Evolutionary conservation across 2,329 filamentous ascomycete species (phyloP), one percentile per base, ranked within the genome.

Genomic region (Trichoderma sp.): DNA sequence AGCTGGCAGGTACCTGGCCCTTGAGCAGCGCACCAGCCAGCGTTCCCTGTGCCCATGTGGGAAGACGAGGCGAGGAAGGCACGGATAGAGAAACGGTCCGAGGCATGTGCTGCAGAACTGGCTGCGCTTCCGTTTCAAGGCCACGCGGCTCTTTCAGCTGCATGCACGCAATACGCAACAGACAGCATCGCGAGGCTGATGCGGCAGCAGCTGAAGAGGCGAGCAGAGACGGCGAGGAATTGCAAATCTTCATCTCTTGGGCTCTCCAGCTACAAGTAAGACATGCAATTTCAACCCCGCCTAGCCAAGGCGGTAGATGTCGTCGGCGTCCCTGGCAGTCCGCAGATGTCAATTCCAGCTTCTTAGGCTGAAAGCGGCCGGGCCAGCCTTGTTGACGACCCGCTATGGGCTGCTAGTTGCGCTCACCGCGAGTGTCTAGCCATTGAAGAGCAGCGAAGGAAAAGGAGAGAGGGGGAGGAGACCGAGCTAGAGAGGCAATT

Each of bases 51-150:
- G n/a, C 32, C 55, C 55, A 58, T 30, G 59, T 21, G 26, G 51
- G 24, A 55, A 28, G 26, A 26, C 26, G 26, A 26, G 26, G 51
- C 37, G 64, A 58, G 64, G 54, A 59, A 66, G 34, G 64, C 64
- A 66, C 64, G 54, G 64, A 55, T 28, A 26, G 18, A 52, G 28
- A 58, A 28, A 58, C 54, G 64, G 64, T 51, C 64, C 64, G 64
- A 28, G 30, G 32, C n/a, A 28, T 18, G 60, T 55, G 60, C 49
- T 54, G 60, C 32, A 64, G 49, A 34, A 55, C 43, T 24, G 60
- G 46, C 28, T 16, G 46, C 59, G 46, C 39, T 37, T 52, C 21
- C 26, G 59, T 26, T 30, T 54, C 26, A 54, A 14, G 26, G 24
- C 51, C 51, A 30, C 46, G 46, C 46, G 46, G 46, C 46, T 13